Evolutionary conservation across 1,284 basidiomycete species (phyloP).

Genomic region (Pholiota adiposa): DNA sequence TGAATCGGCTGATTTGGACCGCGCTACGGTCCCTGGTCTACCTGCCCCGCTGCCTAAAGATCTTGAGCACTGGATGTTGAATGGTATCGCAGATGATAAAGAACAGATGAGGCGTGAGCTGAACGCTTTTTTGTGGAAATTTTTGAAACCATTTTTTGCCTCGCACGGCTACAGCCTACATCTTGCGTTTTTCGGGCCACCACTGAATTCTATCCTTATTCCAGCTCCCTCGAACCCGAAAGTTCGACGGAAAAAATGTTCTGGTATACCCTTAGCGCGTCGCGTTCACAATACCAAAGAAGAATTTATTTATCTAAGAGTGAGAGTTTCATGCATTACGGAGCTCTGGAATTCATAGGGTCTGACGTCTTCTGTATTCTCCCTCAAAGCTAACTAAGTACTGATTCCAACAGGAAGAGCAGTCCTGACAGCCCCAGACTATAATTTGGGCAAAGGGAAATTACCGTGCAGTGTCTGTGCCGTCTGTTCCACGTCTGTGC

Average conservation of each 20-base stretch:
- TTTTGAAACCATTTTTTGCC: slow-evolving; percentile 7
- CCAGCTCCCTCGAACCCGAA: background rate
- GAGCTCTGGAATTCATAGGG: too few relatives aligned
- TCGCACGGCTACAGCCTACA: slow-evolving; percentile 3
- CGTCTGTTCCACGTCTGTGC: too few relatives aligned
- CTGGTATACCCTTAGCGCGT: background rate
- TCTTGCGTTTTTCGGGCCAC: background rate
- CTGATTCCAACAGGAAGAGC: too few relatives aligned
- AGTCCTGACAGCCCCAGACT: too few relatives aligned
- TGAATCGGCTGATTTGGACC: background rate
- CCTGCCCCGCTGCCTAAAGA: background rate
- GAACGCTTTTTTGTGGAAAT: background rate
- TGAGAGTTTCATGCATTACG: too few relatives aligned
- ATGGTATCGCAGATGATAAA: background rate
- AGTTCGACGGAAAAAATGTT: background rate
- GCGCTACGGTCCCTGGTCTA: background rate
- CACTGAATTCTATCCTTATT: background rate
- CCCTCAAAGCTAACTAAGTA: too few relatives aligned
- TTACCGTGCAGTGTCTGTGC: too few relatives aligned
- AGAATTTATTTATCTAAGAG: too few relatives aligned
- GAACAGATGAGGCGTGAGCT: background rate
- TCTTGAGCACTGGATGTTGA: background rate
- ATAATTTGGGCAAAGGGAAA: too few relatives aligned
- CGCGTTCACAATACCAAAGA: too few relatives aligned
- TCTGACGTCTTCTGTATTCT: too few relatives aligned